Conservation (phyloP, 441 rosid species). For the Macaranga tanarius region DNA sequence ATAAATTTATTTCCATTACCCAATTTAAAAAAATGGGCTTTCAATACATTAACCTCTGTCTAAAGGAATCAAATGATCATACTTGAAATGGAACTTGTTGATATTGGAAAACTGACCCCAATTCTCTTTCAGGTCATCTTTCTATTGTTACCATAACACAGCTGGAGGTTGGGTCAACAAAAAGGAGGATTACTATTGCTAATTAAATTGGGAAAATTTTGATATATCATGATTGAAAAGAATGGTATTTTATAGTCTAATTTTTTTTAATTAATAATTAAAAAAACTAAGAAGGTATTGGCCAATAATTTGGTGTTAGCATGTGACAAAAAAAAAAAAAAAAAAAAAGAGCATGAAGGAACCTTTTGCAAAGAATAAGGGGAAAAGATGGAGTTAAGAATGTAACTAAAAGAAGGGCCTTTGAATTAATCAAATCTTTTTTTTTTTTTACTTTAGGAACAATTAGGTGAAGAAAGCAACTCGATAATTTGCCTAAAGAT, state of each 20-base stretch:
- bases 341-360: neutral
- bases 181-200: neutral
- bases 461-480: constrained; percentile 30
- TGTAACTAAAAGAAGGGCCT: constrained; percentile 7
- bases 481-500: constrained; percentile 6
- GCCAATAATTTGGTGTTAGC: neutral
- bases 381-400: neutral
- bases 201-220: neutral
- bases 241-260: neutral
- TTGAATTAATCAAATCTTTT: constrained; percentile 9
- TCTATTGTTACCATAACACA: neutral
- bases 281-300: no score
- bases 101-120: neutral
- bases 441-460: constrained; percentile 21
- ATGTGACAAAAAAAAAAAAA: no score
- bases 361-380: neutral
- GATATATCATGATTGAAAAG: neutral
- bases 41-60: neutral
- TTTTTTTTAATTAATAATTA: no score
- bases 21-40: neutral
- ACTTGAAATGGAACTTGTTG: neutral
- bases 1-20: neutral
- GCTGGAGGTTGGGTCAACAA: neutral
- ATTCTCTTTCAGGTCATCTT: neutral
- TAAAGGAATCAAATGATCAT: neutral